Evolutionary conservation across 2,329 filamentous ascomycete genomes (phyloP).

Genomic region (Magnaporthiopsis incrustans): DNA sequence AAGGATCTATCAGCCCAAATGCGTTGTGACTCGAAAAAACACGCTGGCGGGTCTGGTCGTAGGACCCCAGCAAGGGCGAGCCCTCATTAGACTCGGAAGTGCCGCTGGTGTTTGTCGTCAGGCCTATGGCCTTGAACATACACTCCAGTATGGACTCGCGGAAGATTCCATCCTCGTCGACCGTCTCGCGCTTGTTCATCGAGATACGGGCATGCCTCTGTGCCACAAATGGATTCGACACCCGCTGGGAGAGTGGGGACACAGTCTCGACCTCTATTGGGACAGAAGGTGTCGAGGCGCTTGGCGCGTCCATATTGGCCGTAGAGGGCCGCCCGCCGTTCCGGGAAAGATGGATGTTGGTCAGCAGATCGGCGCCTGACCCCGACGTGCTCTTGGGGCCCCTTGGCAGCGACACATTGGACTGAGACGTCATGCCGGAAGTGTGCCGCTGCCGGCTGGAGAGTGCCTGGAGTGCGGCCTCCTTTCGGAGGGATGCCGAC

Average conservation of each 20-base stretch:
- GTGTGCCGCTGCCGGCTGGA: slow-evolving; percentile 34
- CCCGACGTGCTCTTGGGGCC: slow-evolving; percentile 44
- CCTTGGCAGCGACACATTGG: slow-evolving; percentile 17
- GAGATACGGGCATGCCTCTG: slow-evolving; percentile 40
- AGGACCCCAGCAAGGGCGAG: slow-evolving; percentile 76
- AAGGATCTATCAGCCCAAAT: slow-evolving; percentile 84
- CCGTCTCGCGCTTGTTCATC: slow-evolving; percentile 66
- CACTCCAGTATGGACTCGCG: slow-evolving; percentile 86
- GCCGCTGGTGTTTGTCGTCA: slow-evolving; percentile 60
- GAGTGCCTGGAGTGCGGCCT: slow-evolving; percentile 65
- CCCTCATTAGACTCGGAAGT: slow-evolving; percentile 72
- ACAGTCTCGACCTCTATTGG: slow-evolving; percentile 26
- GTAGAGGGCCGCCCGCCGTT: slow-evolving; percentile 40
- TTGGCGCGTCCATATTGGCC: slow-evolving; percentile 18
- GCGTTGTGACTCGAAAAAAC: slow-evolving; percentile 73
- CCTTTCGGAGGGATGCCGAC: slow-evolving; percentile 68
- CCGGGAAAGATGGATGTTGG: slow-evolving; percentile 65
- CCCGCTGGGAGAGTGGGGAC: slow-evolving; percentile 41
- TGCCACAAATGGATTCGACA: slow-evolving; percentile 49
- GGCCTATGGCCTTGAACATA: slow-evolving; percentile 87
- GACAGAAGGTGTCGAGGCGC: slow-evolving; percentile 18
- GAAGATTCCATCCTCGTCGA: slow-evolving; percentile 85
- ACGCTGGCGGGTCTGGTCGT: slow-evolving; percentile 74
- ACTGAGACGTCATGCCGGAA: slow-evolving; percentile 30
- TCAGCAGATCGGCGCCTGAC: slow-evolving; percentile 67